Evolutionary conservation across 345 rosid species (phyloP).

Genomic region (Arabis hirsuta): DNA sequence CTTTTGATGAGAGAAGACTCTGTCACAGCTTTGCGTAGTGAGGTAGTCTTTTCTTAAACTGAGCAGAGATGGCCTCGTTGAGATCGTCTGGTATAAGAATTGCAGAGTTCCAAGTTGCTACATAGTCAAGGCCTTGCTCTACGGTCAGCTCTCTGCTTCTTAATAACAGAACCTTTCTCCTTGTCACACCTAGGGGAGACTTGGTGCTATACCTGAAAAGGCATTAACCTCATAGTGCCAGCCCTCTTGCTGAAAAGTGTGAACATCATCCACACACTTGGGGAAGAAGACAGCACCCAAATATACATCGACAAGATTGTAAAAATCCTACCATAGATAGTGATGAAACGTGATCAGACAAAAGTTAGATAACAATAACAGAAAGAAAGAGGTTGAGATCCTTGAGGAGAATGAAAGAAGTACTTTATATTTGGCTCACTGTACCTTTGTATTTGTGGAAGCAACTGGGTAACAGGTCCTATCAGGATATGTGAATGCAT

Average conservation of each 20-base stretch:
- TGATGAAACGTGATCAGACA: slow-evolving; percentile 2
- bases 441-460: slow-evolving; percentile 90
- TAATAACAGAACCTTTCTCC: no score
- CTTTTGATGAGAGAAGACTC: no score
- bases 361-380: slow-evolving; percentile 10
- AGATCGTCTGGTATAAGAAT: slow-evolving; percentile 76
- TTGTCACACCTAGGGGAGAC: no score
- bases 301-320: slow-evolving; percentile 93
- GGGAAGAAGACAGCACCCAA: slow-evolving; percentile 96
- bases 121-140: slow-evolving; percentile 65
- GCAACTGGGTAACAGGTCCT: slow-evolving; percentile 99
- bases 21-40: slow-evolving; percentile 68
- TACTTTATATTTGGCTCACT: neutral
- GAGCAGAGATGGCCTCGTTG: slow-evolving; percentile 65
- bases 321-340: slow-evolving; percentile 71
- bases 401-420: neutral
- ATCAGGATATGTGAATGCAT: slow-evolving; percentile 97
- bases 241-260: slow-evolving; percentile 90
- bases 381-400: slow-evolving; percentile 16
- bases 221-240: slow-evolving; percentile 87
- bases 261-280: slow-evolving; percentile 82
- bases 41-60: slow-evolving; percentile 56
- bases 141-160: no score
- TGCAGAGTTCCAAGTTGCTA: slow-evolving; percentile 83
- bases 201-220: no score